A percentile compares a stretch with the other conserved stretches of the same genome.
phyloP scores from a whole-genome alignment of 1,139 yeast species.

The Kurtzmaniella quercitrusa region DNA sequence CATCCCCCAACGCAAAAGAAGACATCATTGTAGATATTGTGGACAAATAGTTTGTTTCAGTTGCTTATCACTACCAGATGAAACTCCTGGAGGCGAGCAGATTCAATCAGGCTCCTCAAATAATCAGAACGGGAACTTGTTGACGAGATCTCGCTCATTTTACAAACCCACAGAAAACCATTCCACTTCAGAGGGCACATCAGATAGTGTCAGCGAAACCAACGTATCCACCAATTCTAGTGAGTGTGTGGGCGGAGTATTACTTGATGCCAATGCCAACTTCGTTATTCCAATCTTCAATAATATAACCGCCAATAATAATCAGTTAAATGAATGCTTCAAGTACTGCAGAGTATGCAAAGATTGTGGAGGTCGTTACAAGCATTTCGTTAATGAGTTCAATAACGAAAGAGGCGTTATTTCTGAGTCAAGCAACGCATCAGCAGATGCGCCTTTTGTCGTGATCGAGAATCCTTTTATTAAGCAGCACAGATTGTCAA shows the following conservation, averaged over 20 bases:
- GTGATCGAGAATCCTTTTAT: slow-evolving; percentile 39
- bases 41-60: slow-evolving; percentile 36
- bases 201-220: slow-evolving; percentile 6
- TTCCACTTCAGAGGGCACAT: background rate
- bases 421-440: slow-evolving; percentile 4
- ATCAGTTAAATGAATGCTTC: slow-evolving; percentile 14
- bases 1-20: slow-evolving; percentile 22
- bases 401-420: slow-evolving; percentile 15
- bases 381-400: slow-evolving; percentile 24
- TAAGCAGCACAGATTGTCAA: slow-evolving; percentile 7
- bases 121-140: background rate
- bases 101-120: background rate
- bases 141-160: background rate
- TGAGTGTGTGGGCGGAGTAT: slow-evolving; percentile 17
- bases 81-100: background rate
- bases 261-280: slow-evolving; percentile 33
- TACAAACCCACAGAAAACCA: background rate
- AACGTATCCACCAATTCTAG: background rate
- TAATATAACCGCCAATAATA: slow-evolving; percentile 13
- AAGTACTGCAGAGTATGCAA: slow-evolving; percentile 36
- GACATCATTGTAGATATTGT: slow-evolving; percentile 48
- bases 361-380: slow-evolving; percentile 33
- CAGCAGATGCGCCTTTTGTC: slow-evolving; percentile 22
- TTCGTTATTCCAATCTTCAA: slow-evolving; percentile 34
- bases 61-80: slow-evolving; percentile 23